Conservation (phyloP, 106 monocot genomes). For the Hemerocallis citrina region DNA sequence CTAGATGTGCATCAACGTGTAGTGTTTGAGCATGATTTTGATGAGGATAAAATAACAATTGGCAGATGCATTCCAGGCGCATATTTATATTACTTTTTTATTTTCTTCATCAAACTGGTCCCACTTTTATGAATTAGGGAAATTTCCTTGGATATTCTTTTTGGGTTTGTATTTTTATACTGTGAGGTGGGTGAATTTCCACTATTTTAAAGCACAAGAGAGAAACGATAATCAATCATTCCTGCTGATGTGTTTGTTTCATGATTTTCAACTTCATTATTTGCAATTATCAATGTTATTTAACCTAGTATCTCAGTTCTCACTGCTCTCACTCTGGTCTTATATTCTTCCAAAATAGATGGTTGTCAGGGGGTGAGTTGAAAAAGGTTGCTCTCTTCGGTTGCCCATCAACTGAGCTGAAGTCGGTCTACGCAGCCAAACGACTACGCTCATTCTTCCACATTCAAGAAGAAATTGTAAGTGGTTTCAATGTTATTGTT, state of each 20-base stretch:
- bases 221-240: too few relatives aligned
- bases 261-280: background rate
- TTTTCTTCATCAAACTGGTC: background rate
- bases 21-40: background rate
- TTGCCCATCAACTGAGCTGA: constrained; percentile 59
- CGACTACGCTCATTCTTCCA: constrained; percentile 64
- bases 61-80: background rate
- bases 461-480: constrained; percentile 69
- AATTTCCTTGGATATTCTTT: background rate
- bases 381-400: constrained; percentile 65
- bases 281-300: too few relatives aligned
- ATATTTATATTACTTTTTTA: too few relatives aligned
- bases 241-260: background rate
- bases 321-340: background rate
- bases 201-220: too few relatives aligned
- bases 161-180: background rate
- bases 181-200: background rate
- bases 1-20: too few relatives aligned
- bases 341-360: constrained; percentile 24
- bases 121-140: background rate
- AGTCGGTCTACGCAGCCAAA: constrained; percentile 72
- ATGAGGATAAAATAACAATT: background rate
- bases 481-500: constrained; percentile 1
- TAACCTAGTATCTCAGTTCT: background rate
- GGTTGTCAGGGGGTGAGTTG: constrained; percentile 65